Base-by-base conservation (phyloP, 345 rosid genomes). In the Eucalyptus pumila region DNA sequence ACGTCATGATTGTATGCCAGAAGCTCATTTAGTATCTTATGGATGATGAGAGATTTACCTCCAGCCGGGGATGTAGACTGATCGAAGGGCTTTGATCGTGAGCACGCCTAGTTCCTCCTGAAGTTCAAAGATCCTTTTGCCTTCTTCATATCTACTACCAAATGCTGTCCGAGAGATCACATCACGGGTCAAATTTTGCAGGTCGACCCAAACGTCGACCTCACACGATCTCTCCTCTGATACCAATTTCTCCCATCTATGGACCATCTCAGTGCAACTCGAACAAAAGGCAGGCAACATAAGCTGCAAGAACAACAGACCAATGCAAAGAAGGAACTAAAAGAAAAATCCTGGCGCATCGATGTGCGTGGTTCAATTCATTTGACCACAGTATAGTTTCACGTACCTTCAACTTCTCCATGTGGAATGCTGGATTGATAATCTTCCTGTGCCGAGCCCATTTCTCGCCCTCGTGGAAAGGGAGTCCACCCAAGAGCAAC, bases 381-480 rank as follows among this genome's bases (percentile, higher is more conserved):
- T 12, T 30, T 45, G 87, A 52, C 62, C 62, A 4, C 62, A 49
- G 87, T 34, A 9, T 26, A 47, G 87, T 47, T 50, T 27, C 21
- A 24, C 23, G 51, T 45, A 88, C 86, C 89, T 88, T 88, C 16
- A 69, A 34, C 69, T 88, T 69, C 52, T 80, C 86, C 52, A 88
- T 69, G 86, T 76, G 89, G 86, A 88, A 88, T n/a, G 87, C 87
- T 30, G 87, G 87, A 52, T 50, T 49, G 87, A 60, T 30, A 45
- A 54, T 60, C 48, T 52, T 52, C 88, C 50, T 58, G 88, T 88
- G 88, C 76, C 5, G 72, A 58, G 49, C 44, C 80, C 88, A 88
- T 88, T 48, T 51, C 44, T 60, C 93, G 26, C 94, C 96, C 34
- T 95, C 93, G 86, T 90, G 91, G 49, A 52, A 45, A 1, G 86